Base-by-base conservation (phyloP, 257 asterid species). In the Rubia yunnanensis region DNA sequence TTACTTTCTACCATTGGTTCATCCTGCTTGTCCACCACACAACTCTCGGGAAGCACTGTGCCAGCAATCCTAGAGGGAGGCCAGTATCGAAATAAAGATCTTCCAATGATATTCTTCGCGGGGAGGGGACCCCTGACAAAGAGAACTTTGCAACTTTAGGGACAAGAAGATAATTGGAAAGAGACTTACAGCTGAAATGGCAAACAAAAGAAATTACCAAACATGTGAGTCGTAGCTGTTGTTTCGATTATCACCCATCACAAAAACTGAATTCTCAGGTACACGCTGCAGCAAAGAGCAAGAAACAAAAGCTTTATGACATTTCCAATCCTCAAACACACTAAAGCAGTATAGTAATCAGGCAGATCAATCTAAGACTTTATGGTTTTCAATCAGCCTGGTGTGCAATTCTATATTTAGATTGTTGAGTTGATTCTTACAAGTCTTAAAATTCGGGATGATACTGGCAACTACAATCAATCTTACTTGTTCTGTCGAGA, bases 221-320 rank as follows among this genome's bases (percentile, higher is more conserved):
- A 88, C 85, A 63, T 91, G 98, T 3, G 98, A 91, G 74, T 91
- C 98, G 9, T 91, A 88, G 84, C 98, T 91, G 74, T 92, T 88
- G 61, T 92, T 92, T 63, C 98, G 87, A 74, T 88, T 91, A 68
- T 91, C 98, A 2, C 98, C 98, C 98, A 91, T 91, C 69, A 92
- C 98, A 44, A 92, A 91, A 62, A 86, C 85, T 13, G 75, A 83
- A 68, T 85, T 77, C 62, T 88, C 82, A n/a, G 98, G 96, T 38
- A 91, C 96, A 44, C 76, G 84, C 98, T 91, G 94, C 85, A 78
- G 44, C 32, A 46, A 53, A 64, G 52, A 67, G 63, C 5, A 55
- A 10, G 22, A 68, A 65, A 61, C 52, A 74, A 10, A 23, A 70
- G 32, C 39, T 64, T 31, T 38, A 69, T 31, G 63, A 61, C 13